phyloP scores from a whole-genome alignment of 164 flowering plant species.

The Umbilicus rupestris region DNA sequence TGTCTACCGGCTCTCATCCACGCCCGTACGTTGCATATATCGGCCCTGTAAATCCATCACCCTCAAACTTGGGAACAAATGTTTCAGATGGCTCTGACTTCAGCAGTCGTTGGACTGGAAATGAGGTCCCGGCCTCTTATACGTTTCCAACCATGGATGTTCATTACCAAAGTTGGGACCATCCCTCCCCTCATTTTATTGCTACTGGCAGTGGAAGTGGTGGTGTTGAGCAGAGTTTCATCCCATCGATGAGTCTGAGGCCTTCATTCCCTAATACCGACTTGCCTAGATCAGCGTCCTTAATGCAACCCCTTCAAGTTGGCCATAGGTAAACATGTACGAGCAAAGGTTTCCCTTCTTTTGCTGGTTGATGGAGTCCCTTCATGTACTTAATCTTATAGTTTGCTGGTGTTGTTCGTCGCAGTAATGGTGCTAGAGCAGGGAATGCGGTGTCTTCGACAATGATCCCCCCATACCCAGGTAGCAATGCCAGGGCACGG shows the following conservation, averaged over 20 bases:
- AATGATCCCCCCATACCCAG: conserved; percentile 60
- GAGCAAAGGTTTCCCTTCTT: background rate
- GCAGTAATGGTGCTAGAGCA: conserved; percentile 45
- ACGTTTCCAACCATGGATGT: conserved; percentile 49
- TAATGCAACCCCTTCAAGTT: conserved; percentile 45
- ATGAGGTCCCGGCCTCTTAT: conserved; percentile 33
- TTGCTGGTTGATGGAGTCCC: background rate
- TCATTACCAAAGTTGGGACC: conserved; percentile 56
- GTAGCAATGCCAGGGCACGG: conserved; percentile 61
- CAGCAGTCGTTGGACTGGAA: conserved; percentile 4
- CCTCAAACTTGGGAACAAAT: conserved; percentile 5
- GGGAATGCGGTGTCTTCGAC: conserved; percentile 49
- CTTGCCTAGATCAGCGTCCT: conserved; percentile 39
- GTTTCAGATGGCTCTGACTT: background rate
- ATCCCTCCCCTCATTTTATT: conserved; percentile 45
- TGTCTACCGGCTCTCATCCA: conserved; percentile 5
- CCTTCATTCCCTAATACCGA: conserved; percentile 41
- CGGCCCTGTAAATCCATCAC: conserved; percentile 3
- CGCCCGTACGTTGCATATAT: conserved; percentile 5
- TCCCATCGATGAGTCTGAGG: conserved; percentile 31
- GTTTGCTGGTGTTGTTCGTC: conserved; percentile 1
- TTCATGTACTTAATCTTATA: background rate
- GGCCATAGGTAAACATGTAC: conserved; percentile 46
- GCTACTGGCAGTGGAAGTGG: conserved; percentile 28
- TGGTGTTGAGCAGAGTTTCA: conserved; percentile 33